These are phyloP conservation scores for Phytophthora kernoviae DNA, from an alignment of 352 stramenopile genomes.

Conservation along the genomic window DNA sequence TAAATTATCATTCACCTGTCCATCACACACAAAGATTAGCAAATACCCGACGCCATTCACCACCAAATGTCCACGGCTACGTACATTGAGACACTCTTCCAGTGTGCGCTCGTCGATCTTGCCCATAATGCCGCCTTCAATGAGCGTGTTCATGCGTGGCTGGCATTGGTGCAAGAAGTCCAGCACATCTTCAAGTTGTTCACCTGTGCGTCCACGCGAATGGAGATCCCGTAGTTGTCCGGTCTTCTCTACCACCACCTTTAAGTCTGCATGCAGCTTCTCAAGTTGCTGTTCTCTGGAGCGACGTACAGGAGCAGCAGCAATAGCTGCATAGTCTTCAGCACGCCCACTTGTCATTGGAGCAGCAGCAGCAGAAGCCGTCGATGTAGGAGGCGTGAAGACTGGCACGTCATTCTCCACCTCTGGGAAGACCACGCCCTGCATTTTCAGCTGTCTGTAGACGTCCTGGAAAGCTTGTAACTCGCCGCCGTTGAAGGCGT, in stretches of 20 bases:
- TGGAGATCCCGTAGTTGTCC: slow-evolving; percentile 49
- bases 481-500: slow-evolving; percentile 56
- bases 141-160: slow-evolving; percentile 88
- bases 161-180: slow-evolving; percentile 87
- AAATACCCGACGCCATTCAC: not conserved
- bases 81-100: slow-evolving; percentile 83
- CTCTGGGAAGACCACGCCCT: slow-evolving; percentile 72
- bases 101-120: slow-evolving; percentile 85
- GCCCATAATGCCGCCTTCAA: slow-evolving; percentile 84
- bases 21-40: slow-evolving; percentile 1
- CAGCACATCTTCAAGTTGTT: slow-evolving; percentile 69
- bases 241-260: slow-evolving; percentile 78
- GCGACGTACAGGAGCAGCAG: slow-evolving; percentile 11
- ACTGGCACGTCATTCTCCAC: slow-evolving; percentile 69
- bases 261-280: slow-evolving; percentile 74
- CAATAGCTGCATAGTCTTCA: not conserved
- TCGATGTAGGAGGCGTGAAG: slow-evolving; percentile 62
- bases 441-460: slow-evolving; percentile 79
- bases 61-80: not conserved
- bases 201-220: slow-evolving; percentile 28
- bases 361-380: slow-evolving; percentile 16
- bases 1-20: slow-evolving; percentile 81
- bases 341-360: slow-evolving; percentile 2
- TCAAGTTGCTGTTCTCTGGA: slow-evolving; percentile 68
- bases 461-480: slow-evolving; percentile 74